Base-by-base conservation (phyloP, 495 filamentous ascomycete species). In the Penicillium simplicissimum region DNA sequence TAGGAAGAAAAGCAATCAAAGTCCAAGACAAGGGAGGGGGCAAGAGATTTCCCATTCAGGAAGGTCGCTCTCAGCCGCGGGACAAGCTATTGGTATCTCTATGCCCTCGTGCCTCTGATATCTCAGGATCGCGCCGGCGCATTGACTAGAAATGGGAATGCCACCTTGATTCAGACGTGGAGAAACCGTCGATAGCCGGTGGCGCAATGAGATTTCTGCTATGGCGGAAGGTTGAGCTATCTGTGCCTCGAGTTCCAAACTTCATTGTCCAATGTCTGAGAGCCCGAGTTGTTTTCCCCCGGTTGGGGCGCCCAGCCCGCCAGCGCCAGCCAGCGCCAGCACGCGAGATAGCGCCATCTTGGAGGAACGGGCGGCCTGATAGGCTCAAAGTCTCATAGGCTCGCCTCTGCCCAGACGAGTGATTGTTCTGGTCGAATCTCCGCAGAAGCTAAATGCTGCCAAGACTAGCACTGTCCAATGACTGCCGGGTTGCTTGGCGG, bases 151-250 rank as follows among this genome's bases (percentile, higher is more conserved):
- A 62, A 28, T 14, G 59, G 63, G 52, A 14, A 55, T 48, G 21
- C 35, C 17, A 31, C n/a, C n/a, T n/a, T n/a, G 23, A 42, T 9
- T 43, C 28, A 55, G 23, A 10, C 45, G 8, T 31, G 25, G 23
- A 57, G 38, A 31, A 57, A 61, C 62, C 63, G 63, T 66, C 56
- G 53, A 54, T 66, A 66, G 56, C 63, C 63, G 63, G 15, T 23
- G 45, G 45, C 33, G 23, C 33, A 33, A 51, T 45, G n/a, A 43
- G 48, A 52, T 38, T 23, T 35, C 48, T 45, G 37, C 49, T 19
- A 58, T 58, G 38, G 55, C 57, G 17, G 4, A 42, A 42, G 40
- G 40, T 42, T 42, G 40, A 21, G 42, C 42, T 45, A 45, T 45
- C 42, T 45, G 17, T 45, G 9, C 42, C 42, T 23, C 17, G 21